Percentiles rank a stretch among this genome's conserved stretches.
Evolutionary conservation across 2,329 filamentous ascomycete genomes (phyloP).

Genomic region (Cordyceps pruinosa): DNA sequence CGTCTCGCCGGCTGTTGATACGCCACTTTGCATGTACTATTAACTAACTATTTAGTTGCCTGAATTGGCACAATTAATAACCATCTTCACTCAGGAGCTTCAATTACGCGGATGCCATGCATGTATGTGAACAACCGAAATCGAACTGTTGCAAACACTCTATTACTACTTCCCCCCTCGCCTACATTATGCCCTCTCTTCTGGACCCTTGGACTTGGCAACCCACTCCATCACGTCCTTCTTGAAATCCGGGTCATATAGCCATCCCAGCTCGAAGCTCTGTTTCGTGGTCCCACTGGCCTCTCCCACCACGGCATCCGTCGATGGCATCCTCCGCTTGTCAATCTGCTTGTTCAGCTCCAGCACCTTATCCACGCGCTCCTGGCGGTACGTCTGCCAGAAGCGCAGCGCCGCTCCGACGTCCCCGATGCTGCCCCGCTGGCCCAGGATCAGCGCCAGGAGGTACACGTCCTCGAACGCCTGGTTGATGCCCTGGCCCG

Average conservation of each 20-base stretch:
- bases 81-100: conserved; percentile 17
- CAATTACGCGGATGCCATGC: not conserved
- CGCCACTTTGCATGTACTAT: conserved; percentile 8
- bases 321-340: conserved; percentile 36
- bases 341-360: conserved; percentile 43
- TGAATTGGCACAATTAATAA: conserved; percentile 7
- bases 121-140: too few relatives aligned
- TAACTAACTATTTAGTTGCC: not conserved
- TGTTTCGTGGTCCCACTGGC: conserved; percentile 20
- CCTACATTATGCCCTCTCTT: not conserved
- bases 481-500: conserved; percentile 41
- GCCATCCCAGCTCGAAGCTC: conserved; percentile 33
- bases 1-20: not conserved
- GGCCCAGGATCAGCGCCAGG: conserved; percentile 32
- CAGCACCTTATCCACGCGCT: conserved; percentile 39
- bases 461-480: conserved; percentile 44
- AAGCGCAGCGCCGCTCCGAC: conserved; percentile 25
- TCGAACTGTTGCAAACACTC: not conserved
- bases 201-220: not conserved
- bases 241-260: conserved; percentile 35
- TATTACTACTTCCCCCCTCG: not conserved
- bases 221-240: conserved; percentile 11
- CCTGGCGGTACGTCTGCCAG: conserved; percentile 44
- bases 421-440: conserved; percentile 17
- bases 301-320: conserved; percentile 17